A percentile compares a stretch with the other conserved stretches of the same genome.
phyloP scores from a whole-genome alignment of 2,329 filamentous ascomycete genomes.

The Arthrobotrys sphaeroides region DNA sequence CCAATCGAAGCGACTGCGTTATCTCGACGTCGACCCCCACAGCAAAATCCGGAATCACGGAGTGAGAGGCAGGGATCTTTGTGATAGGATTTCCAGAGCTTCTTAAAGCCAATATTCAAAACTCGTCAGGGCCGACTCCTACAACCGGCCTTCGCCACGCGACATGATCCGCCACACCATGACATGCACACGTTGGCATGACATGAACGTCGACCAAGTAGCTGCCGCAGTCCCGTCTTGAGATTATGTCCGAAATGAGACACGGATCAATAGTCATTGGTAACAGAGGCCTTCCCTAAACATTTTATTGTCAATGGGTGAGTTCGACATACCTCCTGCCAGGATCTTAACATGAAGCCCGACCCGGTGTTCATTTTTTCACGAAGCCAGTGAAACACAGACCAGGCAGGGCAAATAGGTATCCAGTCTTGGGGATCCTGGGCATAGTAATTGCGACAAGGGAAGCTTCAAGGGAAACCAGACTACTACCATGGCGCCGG shows the following conservation, averaged over 20 bases:
- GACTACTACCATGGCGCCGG: too few relatives aligned
- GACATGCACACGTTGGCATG: not conserved
- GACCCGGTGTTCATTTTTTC: slow-evolving; percentile 25
- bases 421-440: not conserved
- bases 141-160: too few relatives aligned
- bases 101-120: too few relatives aligned
- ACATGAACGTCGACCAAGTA: not conserved
- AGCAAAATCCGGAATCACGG: not conserved
- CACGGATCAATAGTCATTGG: not conserved
- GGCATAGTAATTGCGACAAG: slow-evolving; percentile 21
- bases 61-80: not conserved
- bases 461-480: not conserved
- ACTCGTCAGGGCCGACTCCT: too few relatives aligned
- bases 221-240: too few relatives aligned
- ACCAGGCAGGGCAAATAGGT: not conserved
- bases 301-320: slow-evolving; percentile 15
- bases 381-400: slow-evolving; percentile 15
- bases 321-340: not conserved
- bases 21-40: slow-evolving; percentile 31
- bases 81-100: not conserved
- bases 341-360: slow-evolving; percentile 26
- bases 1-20: slow-evolving; percentile 32
- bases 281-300: slow-evolving; percentile 21
- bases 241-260: slow-evolving; percentile 20
- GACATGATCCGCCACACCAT: not conserved